Percentiles rank a stretch among this genome's conserved stretches.
Conservation (phyloP, 371 early-diverging fungal species). For the Furculomyces boomerangus region DNA sequence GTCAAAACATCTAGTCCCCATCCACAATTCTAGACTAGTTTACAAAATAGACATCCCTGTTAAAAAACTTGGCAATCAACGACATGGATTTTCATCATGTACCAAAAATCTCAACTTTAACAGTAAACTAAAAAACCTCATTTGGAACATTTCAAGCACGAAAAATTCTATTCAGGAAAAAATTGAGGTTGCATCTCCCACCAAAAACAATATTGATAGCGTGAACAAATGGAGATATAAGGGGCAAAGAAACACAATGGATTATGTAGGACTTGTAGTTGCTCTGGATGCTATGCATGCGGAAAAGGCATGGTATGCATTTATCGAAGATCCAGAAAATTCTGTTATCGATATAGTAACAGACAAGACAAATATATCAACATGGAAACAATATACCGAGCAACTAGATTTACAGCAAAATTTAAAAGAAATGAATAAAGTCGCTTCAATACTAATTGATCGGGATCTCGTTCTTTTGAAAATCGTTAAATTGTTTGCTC, state of each 20-base stretch:
- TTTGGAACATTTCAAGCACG: not conserved
- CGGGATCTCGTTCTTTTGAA: not conserved
- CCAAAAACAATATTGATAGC: not conserved
- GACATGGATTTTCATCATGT: too few species aligned
- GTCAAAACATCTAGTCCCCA: too few species aligned
- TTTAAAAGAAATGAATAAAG: not conserved
- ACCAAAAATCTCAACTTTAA: not conserved
- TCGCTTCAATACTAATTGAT: not conserved
- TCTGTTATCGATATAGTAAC: not conserved
- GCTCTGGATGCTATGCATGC: slow-evolving; percentile 1
- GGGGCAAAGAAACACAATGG: not conserved
- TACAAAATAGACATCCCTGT: too few species aligned
- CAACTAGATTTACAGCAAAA: not conserved
- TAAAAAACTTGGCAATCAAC: too few species aligned
- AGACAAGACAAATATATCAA: not conserved
- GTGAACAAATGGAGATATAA: not conserved
- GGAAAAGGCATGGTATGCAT: not conserved
- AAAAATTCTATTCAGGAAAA: not conserved
- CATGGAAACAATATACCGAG: not conserved
- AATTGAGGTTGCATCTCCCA: not conserved
- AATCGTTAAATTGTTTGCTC: not conserved
- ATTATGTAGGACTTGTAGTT: not conserved
- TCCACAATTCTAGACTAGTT: too few species aligned
- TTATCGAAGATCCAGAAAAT: not conserved
- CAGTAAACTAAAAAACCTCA: not conserved